Evolutionary conservation across 768 basidiomycete genomes (phyloP), one percentile per base, ranked within the genome.

Genomic region (Russula brevipes): DNA sequence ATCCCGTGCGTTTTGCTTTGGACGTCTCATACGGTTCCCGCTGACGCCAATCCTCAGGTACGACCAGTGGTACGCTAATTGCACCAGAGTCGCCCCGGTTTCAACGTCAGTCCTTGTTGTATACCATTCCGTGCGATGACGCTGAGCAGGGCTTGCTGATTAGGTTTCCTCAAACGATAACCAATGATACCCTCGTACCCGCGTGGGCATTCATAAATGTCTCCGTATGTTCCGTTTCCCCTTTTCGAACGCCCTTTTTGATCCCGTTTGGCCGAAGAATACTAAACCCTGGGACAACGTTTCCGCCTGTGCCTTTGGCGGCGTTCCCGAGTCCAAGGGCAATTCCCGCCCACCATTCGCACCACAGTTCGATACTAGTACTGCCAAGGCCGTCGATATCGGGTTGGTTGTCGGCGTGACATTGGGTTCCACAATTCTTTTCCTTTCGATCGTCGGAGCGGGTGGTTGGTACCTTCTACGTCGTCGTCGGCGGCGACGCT

Each of bases 131-230:
- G 24, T 24, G 24, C 50, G 35, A 30, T 35, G 24, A 24, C 24
- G 12, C 59, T 60, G 33, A 60, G 41, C 35, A 30, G 19, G 24
- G 30, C 36, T 44, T 42, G 17, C 11, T 19, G 36, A 2, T 10
- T 45, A 61, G 60, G 54, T 61, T 47, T 35, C 60, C 60, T 39
- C 36, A 56, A 14, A 1, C 0, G 9, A 64, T 64, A 38, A 17
- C 24, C 4, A 47, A 39, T 17, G 4, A 24, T 14, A 54, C 57
- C 19, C 57, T 33, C 14, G 58, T 64, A 14, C 58, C 63, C 11
- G 50, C 47, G 14, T 64, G 63, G 63, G 63, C 57, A 10, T 64
- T 59, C 39, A 17, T 58, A 38, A 46, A 39, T 14, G 39, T 64
- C n/a, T 8, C 57, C 17, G 63, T 64, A 45, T 19, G 57, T 59